Conservation (phyloP, 768 basidiomycete genomes). For the Phylloporus rhodoxanthus region DNA sequence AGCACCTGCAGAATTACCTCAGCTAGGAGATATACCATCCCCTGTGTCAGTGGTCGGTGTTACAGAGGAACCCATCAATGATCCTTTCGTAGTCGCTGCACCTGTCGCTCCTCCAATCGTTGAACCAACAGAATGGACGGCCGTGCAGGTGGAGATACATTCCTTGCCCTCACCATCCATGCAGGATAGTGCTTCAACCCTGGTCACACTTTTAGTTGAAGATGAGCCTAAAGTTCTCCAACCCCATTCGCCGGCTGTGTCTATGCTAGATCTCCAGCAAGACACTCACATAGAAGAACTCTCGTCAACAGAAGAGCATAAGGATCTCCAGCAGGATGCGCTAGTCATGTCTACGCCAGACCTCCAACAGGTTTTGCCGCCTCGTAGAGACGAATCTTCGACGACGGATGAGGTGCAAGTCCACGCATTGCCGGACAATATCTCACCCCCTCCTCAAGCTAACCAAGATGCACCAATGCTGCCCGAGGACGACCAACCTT, state of each 20-base stretch:
- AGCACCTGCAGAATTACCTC: background rate
- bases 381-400: background rate
- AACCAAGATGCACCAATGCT: background rate
- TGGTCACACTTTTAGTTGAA: slow-evolving; percentile 9
- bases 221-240: slow-evolving; percentile 7
- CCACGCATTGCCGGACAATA: background rate
- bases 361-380: background rate
- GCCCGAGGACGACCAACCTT: background rate
- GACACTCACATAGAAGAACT: background rate
- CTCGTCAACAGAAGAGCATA: background rate
- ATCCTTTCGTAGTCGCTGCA: slow-evolving; percentile 6
- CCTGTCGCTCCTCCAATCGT: background rate
- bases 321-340: background rate
- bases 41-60: background rate
- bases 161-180: background rate
- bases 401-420: background rate
- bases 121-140: background rate
- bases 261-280: slow-evolving; percentile 13
- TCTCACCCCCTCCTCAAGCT: background rate
- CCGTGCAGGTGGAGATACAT: background rate
- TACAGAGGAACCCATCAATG: slow-evolving; percentile 6
- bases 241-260: slow-evolving; percentile 15
- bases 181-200: slow-evolving; percentile 3
- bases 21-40: background rate
- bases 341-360: slow-evolving; percentile 16